phyloP scores from a whole-genome alignment of 2,329 filamentous ascomycete species.

The Chrysoporthe cubensis region DNA sequence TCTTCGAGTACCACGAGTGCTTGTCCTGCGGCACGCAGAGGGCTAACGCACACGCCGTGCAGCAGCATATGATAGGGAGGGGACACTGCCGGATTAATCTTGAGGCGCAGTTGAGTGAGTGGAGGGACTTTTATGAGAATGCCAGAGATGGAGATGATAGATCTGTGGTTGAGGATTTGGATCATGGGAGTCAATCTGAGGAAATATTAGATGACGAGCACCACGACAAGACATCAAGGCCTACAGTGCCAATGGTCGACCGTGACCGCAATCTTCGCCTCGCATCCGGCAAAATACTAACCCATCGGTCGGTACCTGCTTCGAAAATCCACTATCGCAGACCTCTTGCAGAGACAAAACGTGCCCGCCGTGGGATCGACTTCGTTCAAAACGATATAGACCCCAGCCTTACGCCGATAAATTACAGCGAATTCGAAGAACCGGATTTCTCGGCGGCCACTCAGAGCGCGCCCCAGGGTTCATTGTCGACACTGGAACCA shows the following conservation, averaged over 20 bases:
- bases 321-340: background rate
- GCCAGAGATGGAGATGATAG: background rate
- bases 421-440: background rate
- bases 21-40: conserved; percentile 49
- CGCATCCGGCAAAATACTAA: conserved; percentile 41
- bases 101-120: conserved; percentile 37
- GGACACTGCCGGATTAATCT: conserved; percentile 48
- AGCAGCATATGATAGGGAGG: conserved; percentile 52
- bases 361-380: background rate
- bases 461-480: background rate
- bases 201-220: background rate
- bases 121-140: conserved; percentile 41
- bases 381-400: background rate
- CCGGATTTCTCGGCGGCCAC: too few species aligned
- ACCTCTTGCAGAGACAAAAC: conserved; percentile 8
- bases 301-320: conserved; percentile 33
- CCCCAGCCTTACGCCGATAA: background rate
- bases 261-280: conserved; percentile 37
- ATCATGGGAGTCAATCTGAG: too few species aligned
- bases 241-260: background rate
- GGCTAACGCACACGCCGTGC: conserved; percentile 44
- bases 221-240: background rate
- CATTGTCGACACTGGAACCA: background rate
- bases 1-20: conserved; percentile 51
- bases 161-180: background rate